Evolutionary conservation across 306 rosid genomes (phyloP), one percentile per base, ranked within the genome.

Genomic region (Inga oerstediana): DNA sequence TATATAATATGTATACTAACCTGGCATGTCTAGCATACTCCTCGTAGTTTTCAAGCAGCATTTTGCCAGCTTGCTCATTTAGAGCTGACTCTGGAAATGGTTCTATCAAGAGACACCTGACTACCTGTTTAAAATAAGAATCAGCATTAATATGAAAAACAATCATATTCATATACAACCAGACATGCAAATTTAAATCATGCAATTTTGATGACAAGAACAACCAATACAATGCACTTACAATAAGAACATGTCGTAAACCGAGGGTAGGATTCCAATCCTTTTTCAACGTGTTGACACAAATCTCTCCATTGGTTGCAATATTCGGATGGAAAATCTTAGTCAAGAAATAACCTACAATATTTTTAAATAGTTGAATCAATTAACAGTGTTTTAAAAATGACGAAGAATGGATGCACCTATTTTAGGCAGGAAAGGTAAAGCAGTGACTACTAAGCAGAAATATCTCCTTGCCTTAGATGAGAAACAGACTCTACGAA

Each of bases 241-340:
- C 97, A 70, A 87, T 88, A 58, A 97, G 95, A 82, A 97, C 97
- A 86, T 97, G 98, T 2, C 99, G 91, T 78, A 97, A 81, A 22
- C 99, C 99, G 46, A 91, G 98, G 83, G 94, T 94, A 43, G 99
- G 99, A 88, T 91, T 94, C 99, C 99, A 97, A 87, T 97, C 99
- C 83, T 92, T 97, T 85, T 97, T 94, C 77, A 97, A 88, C 0
- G 98, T 94, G 89, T 97, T 97, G 84, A 97, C 99, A 89, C 99
- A 97, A 77, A 97, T 97, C 90, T 94, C 99, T 49, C 99, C 99
- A 48, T 88, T 91, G 84, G 66, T 89, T 83, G 99, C 91, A 84
- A 97, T 88, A 68, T 97, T 97, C 54, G 99, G 99, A 87, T 92
- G 99, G 86, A 94, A 94, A 81, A 97, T 94, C 89, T 91, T 94